Evolutionary conservation across 495 filamentous ascomycete genomes (phyloP).

Genomic region (Penicillium fimorum): DNA sequence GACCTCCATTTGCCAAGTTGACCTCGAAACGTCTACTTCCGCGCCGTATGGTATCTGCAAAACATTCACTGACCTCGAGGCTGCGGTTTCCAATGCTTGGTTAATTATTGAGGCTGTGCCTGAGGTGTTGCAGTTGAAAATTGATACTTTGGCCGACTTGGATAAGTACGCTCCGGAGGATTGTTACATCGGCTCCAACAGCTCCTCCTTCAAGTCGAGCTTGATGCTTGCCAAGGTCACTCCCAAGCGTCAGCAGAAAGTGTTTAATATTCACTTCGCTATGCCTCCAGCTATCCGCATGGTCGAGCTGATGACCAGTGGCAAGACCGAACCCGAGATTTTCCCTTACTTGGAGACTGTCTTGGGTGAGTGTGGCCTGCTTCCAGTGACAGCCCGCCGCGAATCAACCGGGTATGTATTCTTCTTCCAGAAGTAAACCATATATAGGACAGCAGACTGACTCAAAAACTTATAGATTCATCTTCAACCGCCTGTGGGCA

Average conservation of each 20-base stretch:
- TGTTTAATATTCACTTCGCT: conserved; percentile 51
- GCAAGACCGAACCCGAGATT: conserved; percentile 43
- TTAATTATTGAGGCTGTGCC: conserved; percentile 54
- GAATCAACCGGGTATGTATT: conserved; percentile 50
- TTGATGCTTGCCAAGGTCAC: conserved; percentile 24
- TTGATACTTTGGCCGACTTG: conserved; percentile 41
- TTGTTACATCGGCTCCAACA: conserved; percentile 51
- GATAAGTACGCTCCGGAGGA: conserved; percentile 40
- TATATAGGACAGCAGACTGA: neutral
- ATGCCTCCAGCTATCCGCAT: conserved; percentile 49
- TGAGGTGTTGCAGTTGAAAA: conserved; percentile 51
- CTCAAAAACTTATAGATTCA: conserved; percentile 30
- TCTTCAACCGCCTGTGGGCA: conserved; percentile 60
- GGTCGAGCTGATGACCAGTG: conserved; percentile 58
- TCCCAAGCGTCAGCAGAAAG: conserved; percentile 17
- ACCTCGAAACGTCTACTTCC: conserved; percentile 11
- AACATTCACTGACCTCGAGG: conserved; percentile 24
- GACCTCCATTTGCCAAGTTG: conserved; percentile 8
- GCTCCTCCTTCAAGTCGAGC: conserved; percentile 31
- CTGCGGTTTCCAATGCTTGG: conserved; percentile 31
- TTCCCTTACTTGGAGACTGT: conserved; percentile 42
- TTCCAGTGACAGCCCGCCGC: conserved; percentile 33
- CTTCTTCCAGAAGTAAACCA: neutral
- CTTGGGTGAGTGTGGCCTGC: conserved; percentile 42
- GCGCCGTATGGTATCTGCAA: conserved; percentile 20